Conservation (phyloP, 2,329 filamentous ascomycete species). For the Aspergillus fijiensis region DNA sequence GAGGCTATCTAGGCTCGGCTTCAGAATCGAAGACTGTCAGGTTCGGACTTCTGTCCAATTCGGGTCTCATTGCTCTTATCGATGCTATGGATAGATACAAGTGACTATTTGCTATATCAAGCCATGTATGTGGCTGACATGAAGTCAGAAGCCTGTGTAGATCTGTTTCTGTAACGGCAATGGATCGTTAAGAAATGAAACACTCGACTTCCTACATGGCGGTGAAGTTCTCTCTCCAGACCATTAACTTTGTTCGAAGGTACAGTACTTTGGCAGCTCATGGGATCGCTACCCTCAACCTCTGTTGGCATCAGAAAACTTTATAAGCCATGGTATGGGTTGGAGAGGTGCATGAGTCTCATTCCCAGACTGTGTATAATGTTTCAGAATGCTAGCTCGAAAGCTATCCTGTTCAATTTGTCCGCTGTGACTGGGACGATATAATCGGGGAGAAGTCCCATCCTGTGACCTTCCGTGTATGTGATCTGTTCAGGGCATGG, state of each 20-base stretch:
- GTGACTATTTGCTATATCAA: not conserved
- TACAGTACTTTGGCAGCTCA: too few species aligned
- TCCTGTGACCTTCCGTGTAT: not conserved
- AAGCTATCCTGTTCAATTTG: not conserved
- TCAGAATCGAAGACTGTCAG: not conserved
- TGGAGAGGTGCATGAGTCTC: not conserved
- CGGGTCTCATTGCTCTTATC: not conserved
- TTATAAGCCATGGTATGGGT: not conserved
- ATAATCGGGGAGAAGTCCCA: not conserved
- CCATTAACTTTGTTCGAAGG: too few species aligned
- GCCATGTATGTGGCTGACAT: not conserved
- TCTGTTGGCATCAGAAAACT: not conserved
- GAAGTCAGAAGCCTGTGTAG: not conserved
- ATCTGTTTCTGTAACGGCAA: too few species aligned
- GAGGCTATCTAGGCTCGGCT: too few species aligned
- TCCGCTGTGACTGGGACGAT: not conserved
- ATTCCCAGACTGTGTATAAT: not conserved
- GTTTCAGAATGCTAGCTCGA: not conserved
- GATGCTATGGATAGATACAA: not conserved
- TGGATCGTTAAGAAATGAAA: too few species aligned
- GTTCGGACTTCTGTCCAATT: not conserved
- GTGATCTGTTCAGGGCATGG: slow-evolving; percentile 8
- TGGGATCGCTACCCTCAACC: too few species aligned
- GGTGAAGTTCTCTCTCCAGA: too few species aligned
- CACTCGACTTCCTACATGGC: too few species aligned